Percentiles rank a stretch among this genome's conserved stretches.
These are phyloP conservation scores for Phtheirospermum japonicum DNA, from an alignment of 257 asterid species.

Conservation along the genomic window DNA sequence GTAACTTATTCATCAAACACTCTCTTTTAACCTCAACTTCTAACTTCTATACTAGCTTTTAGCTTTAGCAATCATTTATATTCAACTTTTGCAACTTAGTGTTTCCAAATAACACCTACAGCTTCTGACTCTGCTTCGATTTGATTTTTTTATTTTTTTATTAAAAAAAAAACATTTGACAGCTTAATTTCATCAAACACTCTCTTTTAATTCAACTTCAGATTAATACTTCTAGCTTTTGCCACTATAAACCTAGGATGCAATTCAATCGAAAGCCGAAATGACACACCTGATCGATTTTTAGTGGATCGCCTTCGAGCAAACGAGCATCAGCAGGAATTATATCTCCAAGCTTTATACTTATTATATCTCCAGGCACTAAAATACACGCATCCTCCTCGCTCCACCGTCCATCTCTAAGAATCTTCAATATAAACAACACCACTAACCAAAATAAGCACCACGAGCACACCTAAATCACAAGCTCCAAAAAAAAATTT, in stretches of 20 bases:
- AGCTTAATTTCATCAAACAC: not conserved
- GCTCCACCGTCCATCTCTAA: constrained; percentile 92
- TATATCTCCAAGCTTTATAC: constrained; percentile 91
- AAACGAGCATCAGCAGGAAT: constrained; percentile 94
- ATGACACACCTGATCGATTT: constrained; percentile 82
- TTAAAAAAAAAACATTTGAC: not conserved
- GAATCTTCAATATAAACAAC: constrained; percentile 48
- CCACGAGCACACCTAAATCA: constrained; percentile 4
- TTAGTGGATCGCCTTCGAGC: constrained; percentile 91
- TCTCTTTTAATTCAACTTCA: not conserved
- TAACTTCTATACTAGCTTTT: not conserved
- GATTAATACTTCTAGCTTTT: not conserved
- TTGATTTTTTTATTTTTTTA: not conserved
- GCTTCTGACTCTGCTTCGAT: not conserved
- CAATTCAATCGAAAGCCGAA: constrained; percentile 11
- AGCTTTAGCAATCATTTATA: not conserved
- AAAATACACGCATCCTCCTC: constrained; percentile 84
- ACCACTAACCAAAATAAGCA: constrained; percentile 27
- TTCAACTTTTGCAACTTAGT: not conserved
- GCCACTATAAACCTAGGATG: not conserved
- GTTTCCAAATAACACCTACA: not conserved
- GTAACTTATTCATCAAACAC: not conserved
- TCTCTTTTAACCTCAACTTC: constrained; percentile 1
- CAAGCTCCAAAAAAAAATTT: not conserved
- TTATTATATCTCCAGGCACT: constrained; percentile 88